Evolutionary conservation across 177 flowering plant genomes (phyloP).

Genomic region (Vitis hybrid): DNA sequence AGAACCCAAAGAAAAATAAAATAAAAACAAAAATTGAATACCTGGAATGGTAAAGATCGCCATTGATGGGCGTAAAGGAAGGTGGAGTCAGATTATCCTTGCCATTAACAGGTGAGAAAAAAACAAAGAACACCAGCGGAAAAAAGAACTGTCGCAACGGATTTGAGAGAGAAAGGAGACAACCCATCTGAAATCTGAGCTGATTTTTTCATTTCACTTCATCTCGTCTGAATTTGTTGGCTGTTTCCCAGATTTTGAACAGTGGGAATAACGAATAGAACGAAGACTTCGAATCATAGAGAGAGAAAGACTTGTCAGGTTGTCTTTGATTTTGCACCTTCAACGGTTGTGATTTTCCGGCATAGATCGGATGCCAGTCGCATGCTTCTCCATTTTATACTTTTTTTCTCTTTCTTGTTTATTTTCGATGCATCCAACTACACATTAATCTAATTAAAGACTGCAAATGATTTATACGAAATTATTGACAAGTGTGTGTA

Average conservation of each 20-base stretch:
- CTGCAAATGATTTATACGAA: no score
- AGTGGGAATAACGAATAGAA: neutral
- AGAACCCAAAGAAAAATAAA: neutral
- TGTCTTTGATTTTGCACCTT: conserved; percentile 14
- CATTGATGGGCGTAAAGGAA: conserved; percentile 55
- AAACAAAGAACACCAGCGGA: conserved; percentile 18
- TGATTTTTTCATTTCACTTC: neutral
- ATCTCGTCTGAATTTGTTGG: neutral
- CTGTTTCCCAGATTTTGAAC: neutral
- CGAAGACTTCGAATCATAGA: neutral
- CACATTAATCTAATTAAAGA: no score
- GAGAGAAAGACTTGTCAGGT: conserved; percentile 5
- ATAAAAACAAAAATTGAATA: conserved; percentile 17
- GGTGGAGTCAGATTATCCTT: conserved; percentile 24
- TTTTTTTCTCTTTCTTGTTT: no score
- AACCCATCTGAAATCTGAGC: conserved; percentile 27
- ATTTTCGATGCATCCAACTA: neutral
- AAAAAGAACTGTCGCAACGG: neutral
- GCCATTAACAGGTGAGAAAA: conserved; percentile 31
- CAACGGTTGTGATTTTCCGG: conserved; percentile 10
- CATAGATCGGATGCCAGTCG: neutral
- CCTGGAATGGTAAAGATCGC: conserved; percentile 92
- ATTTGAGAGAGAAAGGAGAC: conserved; percentile 13
- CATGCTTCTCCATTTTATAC: no score
- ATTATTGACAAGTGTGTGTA: no score